Evolutionary conservation across 192 early-diverging fungal genomes (phyloP), one percentile per base, ranked within the genome.

Genomic region (Coemansia interrupta): DNA sequence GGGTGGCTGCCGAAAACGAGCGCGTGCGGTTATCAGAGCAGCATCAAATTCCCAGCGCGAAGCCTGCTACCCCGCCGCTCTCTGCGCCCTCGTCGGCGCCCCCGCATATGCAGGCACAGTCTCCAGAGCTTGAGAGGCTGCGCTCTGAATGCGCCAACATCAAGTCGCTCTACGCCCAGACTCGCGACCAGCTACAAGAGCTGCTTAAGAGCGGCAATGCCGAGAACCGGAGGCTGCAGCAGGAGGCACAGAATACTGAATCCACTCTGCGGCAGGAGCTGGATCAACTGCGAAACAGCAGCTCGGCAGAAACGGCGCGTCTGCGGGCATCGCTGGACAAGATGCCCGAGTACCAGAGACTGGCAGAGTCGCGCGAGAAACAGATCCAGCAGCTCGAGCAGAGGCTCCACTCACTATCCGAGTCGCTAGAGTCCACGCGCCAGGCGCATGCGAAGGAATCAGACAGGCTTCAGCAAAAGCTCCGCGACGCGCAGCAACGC

Each of bases 101-200:
- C 19, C 61, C 8, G 59, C 59, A 42, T n/a, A 13, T 15, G 24
- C 51, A 19, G 28, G 38, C 44, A 13, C 53, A 8, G 22, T 15
- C 42, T 7, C 40, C 32, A 0, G 67, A 72, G 20, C 20, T 45
- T 3, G 60, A 70, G 24, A 57, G 64, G 12, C 54, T 77, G 60
- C 73, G 63, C 10, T 56, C 68, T 0, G 73, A 77, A 17, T 66
- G 59, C 47, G 43, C 63, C 50, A 77, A 77, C 40, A 70, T 70
- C 45, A 70, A 70, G 57, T 77, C 73, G 52, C 61, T 77, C 0
- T 77, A 77, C 28, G 63, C 68, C 3, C 73, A 77, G 68, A 77
- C 73, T 0, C 73, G 73, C 49, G 73, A 77, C 61, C 73, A 77
- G 54, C 68, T 77, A 17, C 73, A 77, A 23, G 73, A 70, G 36